Percentiles rank a stretch among this genome's conserved stretches.
Evolutionary conservation across 176 grass and related monocot genomes (phyloP).

Genomic region (Oryza rufipogon): DNA sequence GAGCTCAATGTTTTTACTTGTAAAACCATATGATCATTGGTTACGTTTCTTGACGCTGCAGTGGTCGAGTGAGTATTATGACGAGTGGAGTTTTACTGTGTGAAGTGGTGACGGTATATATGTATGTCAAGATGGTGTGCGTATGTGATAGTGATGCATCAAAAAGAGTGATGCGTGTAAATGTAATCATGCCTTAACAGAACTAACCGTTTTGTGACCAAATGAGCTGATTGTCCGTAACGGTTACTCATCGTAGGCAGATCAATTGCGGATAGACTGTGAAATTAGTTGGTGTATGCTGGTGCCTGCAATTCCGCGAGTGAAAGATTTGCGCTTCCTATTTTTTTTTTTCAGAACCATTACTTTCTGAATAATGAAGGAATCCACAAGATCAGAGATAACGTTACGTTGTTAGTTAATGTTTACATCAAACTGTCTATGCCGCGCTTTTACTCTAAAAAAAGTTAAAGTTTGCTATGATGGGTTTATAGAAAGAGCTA

Average conservation of each 20-base stretch:
- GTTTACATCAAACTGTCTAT: background rate
- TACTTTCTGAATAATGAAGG: background rate
- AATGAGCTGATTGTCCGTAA: slow-evolving; percentile 38
- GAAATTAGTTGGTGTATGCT: background rate
- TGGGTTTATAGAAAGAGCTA: slow-evolving; percentile 19
- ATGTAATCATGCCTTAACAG: slow-evolving; percentile 8
- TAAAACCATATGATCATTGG: background rate
- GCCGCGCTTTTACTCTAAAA: background rate
- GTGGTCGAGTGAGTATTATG: background rate
- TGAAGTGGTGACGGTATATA: background rate
- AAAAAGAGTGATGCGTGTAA: too few species aligned
- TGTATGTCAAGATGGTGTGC: slow-evolving; percentile 4
- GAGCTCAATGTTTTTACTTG: background rate
- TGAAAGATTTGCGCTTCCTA: background rate
- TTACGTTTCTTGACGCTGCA: slow-evolving; percentile 9
- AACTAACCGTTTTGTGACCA: slow-evolving; percentile 6
- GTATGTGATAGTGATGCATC: background rate
- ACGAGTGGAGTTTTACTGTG: background rate
- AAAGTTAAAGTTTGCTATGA: slow-evolving; percentile 3
- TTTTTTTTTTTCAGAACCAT: background rate
- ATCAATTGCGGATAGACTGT: background rate
- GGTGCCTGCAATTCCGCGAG: background rate
- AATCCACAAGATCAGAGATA: background rate
- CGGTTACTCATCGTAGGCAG: slow-evolving; percentile 29
- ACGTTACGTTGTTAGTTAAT: background rate